A percentile compares a stretch with the other conserved stretches of the same genome.
phyloP scores from a whole-genome alignment of 495 filamentous ascomycete species.

The Talaromyces trachyspermus region DNA sequence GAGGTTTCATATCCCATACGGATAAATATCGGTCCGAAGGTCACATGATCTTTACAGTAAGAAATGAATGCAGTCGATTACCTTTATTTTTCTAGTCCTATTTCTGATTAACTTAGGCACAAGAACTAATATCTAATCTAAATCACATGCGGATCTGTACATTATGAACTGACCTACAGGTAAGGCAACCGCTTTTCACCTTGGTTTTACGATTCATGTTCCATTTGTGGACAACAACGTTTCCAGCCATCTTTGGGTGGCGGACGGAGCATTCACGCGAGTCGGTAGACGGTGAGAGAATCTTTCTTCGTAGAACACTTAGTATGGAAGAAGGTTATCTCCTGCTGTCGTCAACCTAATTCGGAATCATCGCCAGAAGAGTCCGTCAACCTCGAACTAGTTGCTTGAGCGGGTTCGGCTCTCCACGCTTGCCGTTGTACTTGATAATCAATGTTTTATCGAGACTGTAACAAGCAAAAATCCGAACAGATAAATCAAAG shows the following conservation, averaged over 20 bases:
- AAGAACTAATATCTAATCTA: too few relatives aligned
- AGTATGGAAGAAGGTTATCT: background rate
- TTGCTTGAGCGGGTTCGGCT: background rate
- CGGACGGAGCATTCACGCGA: constrained; percentile 13
- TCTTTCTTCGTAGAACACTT: background rate
- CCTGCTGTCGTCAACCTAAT: background rate
- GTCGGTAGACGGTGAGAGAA: background rate
- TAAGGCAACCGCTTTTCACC: constrained; percentile 30
- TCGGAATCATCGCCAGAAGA: background rate
- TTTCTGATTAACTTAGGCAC: too few relatives aligned
- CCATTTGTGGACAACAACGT: constrained; percentile 18
- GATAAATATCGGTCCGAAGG: too few relatives aligned
- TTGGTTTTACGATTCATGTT: constrained; percentile 19
- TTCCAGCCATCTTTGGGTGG: constrained; percentile 17
- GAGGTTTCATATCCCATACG: too few relatives aligned
- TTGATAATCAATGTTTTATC: background rate
- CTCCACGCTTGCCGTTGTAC: background rate
- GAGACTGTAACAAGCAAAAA: constrained; percentile 16
- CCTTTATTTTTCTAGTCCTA: too few relatives aligned
- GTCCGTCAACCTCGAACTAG: background rate
- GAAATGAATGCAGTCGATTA: too few relatives aligned
- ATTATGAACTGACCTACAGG: constrained; percentile 28
- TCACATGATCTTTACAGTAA: too few relatives aligned
- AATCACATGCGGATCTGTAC: constrained; percentile 10
- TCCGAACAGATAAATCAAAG: constrained; percentile 26